Base-by-base conservation (phyloP, 2,329 filamentous ascomycete genomes). In the Calonectria leucothoes region DNA sequence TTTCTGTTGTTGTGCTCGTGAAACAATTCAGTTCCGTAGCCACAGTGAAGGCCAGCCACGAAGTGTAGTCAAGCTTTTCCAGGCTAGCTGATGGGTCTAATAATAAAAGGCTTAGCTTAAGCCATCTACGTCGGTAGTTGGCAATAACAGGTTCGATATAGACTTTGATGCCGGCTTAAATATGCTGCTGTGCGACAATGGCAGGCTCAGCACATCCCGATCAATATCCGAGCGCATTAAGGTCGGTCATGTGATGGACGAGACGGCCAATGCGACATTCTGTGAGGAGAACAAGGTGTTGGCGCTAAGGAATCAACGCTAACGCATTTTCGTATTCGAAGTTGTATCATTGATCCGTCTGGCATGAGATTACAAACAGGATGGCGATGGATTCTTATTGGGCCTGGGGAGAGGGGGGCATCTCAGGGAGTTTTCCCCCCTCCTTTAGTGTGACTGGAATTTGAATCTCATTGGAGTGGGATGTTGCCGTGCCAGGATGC, bases 281-380 rank as follows among this genome's bases (percentile, higher is more conserved):
- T 3, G 12, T 35, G 25, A n/a, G 63, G 37, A 29, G 27, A 17
- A 59, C 52, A 37, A n/a, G 63, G 42, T 37, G 27, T 31, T 15
- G 23, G 37, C 64, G 67, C 52, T 39, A 49, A 15, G 11, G 11
- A 6, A 14, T 55, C 70, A 51, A 35, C 72, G 75, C 78, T 79
- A 79, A 73, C 74, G 65, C 57, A 12, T 33, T 74, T 78, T 77
- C 74, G 78, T 79, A 76, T 79, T 48, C 63, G 12, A 23, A 55
- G 51, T 39, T 42, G 15, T 27, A 45, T 69, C n/a, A 74, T 75
- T 75, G 27, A 29, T 17, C 49, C 25, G 27, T 52, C 49, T 52
- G 25, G 23, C 15, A 8, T 10, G 17, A 29, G 14, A 52, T 52
- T 31, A 20, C 17, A 52, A 52, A 31, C 15, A 20, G 25, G 14